These are phyloP conservation scores for Pachysandra terminalis DNA, from an alignment of 164 flowering plant species.

Conservation along the genomic window DNA sequence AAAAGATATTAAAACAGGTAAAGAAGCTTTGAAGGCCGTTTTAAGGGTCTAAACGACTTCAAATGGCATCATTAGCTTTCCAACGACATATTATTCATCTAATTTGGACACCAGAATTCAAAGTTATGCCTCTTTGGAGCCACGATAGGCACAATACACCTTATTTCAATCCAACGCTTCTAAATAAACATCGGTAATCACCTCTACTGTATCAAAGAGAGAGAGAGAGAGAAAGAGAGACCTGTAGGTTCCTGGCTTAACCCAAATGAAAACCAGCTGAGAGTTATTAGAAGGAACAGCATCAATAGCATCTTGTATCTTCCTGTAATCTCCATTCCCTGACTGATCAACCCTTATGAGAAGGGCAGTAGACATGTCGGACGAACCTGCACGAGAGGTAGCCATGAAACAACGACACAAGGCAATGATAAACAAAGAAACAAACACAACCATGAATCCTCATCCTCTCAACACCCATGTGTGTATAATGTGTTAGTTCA, in stretches of 20 bases:
- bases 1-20: too few species aligned
- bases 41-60: too few species aligned
- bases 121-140: too few species aligned
- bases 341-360: conserved; percentile 64
- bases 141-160: too few species aligned
- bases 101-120: too few species aligned
- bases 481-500: conserved; percentile 8
- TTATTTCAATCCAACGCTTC: too few species aligned
- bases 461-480: conserved; percentile 18
- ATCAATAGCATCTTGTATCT: conserved; percentile 71
- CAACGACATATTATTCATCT: too few species aligned
- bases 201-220: too few species aligned
- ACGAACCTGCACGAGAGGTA: conserved; percentile 6
- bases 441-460: conserved; percentile 9
- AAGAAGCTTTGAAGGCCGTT: too few species aligned
- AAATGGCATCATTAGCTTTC: too few species aligned
- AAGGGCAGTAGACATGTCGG: conserved; percentile 37
- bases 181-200: too few species aligned
- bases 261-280: conserved; percentile 37
- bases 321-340: conserved; percentile 58
- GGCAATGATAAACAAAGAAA: neutral
- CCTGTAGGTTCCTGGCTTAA: conserved; percentile 69
- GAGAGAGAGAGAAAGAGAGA: conserved; percentile 6
- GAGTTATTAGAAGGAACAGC: conserved; percentile 51
- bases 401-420: conserved; percentile 20